A percentile compares a stretch with the other conserved stretches of the same genome.
Evolutionary conservation across 2,329 filamentous ascomycete species (phyloP).

Genomic region (Drechslera avenae): DNA sequence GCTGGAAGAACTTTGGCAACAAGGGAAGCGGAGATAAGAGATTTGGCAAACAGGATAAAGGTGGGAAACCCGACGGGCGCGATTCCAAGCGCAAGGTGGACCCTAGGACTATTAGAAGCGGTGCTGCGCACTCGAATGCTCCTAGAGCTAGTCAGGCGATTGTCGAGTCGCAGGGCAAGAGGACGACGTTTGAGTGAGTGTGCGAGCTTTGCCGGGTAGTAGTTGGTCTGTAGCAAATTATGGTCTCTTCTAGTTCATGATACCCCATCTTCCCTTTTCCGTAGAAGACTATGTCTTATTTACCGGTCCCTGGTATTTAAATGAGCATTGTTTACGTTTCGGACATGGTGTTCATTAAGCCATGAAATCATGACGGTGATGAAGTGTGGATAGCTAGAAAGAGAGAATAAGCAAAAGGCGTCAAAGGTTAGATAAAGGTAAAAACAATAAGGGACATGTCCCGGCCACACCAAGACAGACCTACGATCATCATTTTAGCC

Average conservation of each 20-base stretch:
- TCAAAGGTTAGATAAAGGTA: too few relatives aligned
- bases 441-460: too few relatives aligned
- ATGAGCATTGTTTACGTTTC: too few relatives aligned
- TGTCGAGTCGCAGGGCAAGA: slow-evolving; percentile 78
- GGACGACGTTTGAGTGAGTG: slow-evolving; percentile 74
- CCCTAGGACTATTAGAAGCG: slow-evolving; percentile 52
- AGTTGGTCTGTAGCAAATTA: too few relatives aligned
- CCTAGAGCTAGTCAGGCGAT: slow-evolving; percentile 77
- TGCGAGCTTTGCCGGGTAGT: neutral
- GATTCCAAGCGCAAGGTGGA: slow-evolving; percentile 49
- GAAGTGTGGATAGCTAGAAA: too few relatives aligned
- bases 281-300: too few relatives aligned
- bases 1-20: slow-evolving; percentile 33
- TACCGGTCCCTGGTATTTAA: too few relatives aligned
- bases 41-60: slow-evolving; percentile 36
- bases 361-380: too few relatives aligned
- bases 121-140: slow-evolving; percentile 53
- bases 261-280: too few relatives aligned
- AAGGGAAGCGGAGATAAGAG: slow-evolving; percentile 36
- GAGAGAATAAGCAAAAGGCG: too few relatives aligned
- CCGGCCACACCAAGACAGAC: neutral
- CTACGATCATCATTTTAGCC: too few relatives aligned
- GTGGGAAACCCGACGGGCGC: slow-evolving; percentile 31
- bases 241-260: neutral
- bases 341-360: too few relatives aligned